These are phyloP conservation scores for Ustilago hordei DNA, from an alignment of 1,284 basidiomycete species.

Conservation along the genomic window DNA sequence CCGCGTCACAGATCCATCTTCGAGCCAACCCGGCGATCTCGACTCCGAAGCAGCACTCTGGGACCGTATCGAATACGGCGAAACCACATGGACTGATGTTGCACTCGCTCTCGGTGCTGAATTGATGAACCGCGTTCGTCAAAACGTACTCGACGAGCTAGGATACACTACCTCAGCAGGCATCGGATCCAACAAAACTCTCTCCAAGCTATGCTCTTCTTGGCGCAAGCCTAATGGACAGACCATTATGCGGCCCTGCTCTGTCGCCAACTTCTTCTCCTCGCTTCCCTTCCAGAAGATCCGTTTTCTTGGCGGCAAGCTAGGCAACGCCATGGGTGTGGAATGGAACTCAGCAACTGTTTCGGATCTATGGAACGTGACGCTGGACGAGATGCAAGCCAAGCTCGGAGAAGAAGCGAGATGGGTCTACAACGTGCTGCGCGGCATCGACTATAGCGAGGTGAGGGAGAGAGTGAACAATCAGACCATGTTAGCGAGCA, in stretches of 20 bases:
- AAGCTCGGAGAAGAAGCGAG: slow-evolving; percentile 82
- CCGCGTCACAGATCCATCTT: slow-evolving; percentile 39
- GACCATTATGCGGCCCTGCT: slow-evolving; percentile 59
- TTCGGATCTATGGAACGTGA: slow-evolving; percentile 75
- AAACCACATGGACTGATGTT: slow-evolving; percentile 87
- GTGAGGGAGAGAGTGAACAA: slow-evolving; percentile 73
- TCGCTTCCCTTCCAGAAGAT: slow-evolving; percentile 72
- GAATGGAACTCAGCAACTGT: slow-evolving; percentile 87
- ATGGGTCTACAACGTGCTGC: slow-evolving; percentile 81
- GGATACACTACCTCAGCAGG: slow-evolving; percentile 98
- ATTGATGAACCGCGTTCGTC: slow-evolving; percentile 82
- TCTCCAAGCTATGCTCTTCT: slow-evolving; percentile 80
- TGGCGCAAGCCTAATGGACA: slow-evolving; percentile 64
- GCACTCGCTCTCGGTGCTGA: slow-evolving; percentile 89
- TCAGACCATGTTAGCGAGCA: slow-evolving; percentile 64
- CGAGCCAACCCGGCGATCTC: slow-evolving; percentile 44
- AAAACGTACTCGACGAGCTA: slow-evolving; percentile 78
- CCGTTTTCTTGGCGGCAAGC: slow-evolving; percentile 92
- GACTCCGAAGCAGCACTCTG: slow-evolving; percentile 43
- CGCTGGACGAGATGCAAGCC: slow-evolving; percentile 81
- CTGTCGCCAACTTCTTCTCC: slow-evolving; percentile 56
- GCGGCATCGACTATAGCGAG: slow-evolving; percentile 90
- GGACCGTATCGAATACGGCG: slow-evolving; percentile 51
- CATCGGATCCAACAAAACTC: slow-evolving; percentile 90
- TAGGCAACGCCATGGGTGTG: slow-evolving; percentile 86